Base-by-base conservation (phyloP, 2,329 filamentous ascomycete genomes). In the Chlorencoelia australis region DNA sequence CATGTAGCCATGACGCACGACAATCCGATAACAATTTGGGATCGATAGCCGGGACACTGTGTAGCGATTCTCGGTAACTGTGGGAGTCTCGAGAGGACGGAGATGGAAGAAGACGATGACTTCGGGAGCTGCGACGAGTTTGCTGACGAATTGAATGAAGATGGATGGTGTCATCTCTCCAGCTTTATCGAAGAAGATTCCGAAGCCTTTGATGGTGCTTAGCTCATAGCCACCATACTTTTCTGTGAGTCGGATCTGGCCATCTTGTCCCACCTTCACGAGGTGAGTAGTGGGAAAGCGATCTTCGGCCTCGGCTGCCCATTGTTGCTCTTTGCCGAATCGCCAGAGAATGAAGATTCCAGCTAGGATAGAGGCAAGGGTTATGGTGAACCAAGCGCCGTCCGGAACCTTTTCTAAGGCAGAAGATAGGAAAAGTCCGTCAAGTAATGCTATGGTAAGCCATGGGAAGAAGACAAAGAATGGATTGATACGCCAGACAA, bases 111-210 rank as follows among this genome's bases (percentile, higher is more conserved):
- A 85, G 2, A 86, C 67, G n/a, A 73, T 69, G 8, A 83, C 70
- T 19, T 82, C 74, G 0, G 81, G 79, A 5, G 71, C 64, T 0
- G 76, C 73, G 31, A 72, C 71, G 43, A 87, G 78, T 52, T 86
- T 86, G 33, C 68, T 71, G 7, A 84, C 64, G 52, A 86, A 87
- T 35, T 87, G 78, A 3, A 75, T 72, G 55, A 84, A 86, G 7
- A 80, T 76, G 6, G 69, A 70, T 2, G 79, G 80, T 0, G 72
- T 73, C 4, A 69, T 68, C 22, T 73, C 68, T 28, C 82, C 81
- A 1, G 73, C 68, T 58, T 88, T 87, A 60, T 88, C 82, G 54
- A 88, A 86, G 62, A 84, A 87, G 37, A 88, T 75, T 2, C 79
- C 82, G 5, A 73, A 68, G 19, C 67, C 82, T 38, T 64, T 65